These are phyloP conservation scores for Dichotomocladium elegans DNA, from an alignment of 371 early-diverging fungal species.

Conservation along the genomic window DNA sequence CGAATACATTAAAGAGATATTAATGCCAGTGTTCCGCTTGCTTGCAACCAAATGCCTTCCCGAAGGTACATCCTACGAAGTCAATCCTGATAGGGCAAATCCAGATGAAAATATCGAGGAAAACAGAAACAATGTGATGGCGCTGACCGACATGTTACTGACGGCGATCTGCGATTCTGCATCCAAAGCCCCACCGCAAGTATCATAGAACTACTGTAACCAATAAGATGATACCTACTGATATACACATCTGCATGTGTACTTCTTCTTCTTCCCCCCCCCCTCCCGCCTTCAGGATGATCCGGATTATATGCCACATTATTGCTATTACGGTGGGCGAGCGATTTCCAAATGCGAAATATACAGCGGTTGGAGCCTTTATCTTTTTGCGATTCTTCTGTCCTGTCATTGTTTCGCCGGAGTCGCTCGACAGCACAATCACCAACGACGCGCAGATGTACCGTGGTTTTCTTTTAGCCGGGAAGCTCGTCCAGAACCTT, in stretches of 20 bases:
- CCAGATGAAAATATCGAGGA: conserved; percentile 52
- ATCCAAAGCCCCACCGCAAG: conserved; percentile 53
- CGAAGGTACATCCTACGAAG: conserved; percentile 55
- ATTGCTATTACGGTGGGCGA: conserved; percentile 68
- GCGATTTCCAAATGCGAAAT: conserved; percentile 79
- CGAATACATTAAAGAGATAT: conserved; percentile 72
- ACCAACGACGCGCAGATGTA: background rate
- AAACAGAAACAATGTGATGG: conserved; percentile 74
- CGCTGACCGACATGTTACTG: conserved; percentile 70
- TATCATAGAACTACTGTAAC: background rate
- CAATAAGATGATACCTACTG: background rate
- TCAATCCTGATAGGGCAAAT: conserved; percentile 75
- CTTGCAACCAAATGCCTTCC: conserved; percentile 35
- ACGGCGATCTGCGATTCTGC: conserved; percentile 74
- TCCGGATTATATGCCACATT: conserved; percentile 75
- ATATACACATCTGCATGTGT: too few relatives aligned
- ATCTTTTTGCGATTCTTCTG: conserved; percentile 93
- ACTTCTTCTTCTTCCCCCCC: too few relatives aligned
- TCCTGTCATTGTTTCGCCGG: conserved; percentile 91
- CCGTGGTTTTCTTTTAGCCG: conserved; percentile 74
- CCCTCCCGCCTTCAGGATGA: conserved; percentile 26
- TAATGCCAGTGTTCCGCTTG: conserved; percentile 68
- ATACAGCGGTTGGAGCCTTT: conserved; percentile 88
- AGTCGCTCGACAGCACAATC: conserved; percentile 25
- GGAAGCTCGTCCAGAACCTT: conserved; percentile 93